These are phyloP conservation scores for Phytophthora sojae DNA, from an alignment of 352 stramenopile species.

Conservation along the genomic window DNA sequence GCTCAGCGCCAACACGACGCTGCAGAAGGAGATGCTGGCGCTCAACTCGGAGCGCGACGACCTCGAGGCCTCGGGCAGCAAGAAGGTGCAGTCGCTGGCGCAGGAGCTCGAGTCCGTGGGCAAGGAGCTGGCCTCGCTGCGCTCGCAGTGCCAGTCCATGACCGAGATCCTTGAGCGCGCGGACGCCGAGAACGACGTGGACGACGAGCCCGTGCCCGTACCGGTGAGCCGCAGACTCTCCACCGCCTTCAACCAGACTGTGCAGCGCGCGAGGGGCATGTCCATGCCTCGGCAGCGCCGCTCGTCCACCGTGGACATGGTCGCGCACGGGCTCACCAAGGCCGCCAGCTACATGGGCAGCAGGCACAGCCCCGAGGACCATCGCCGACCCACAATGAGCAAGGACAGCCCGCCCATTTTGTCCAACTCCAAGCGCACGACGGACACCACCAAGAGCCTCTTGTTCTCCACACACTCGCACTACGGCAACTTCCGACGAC, in stretches of 20 bases:
- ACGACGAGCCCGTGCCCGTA: conserved; percentile 27
- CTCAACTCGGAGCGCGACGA: conserved; percentile 59
- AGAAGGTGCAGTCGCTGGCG: conserved; percentile 54
- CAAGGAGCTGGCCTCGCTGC: conserved; percentile 47
- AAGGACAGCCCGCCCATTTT: conserved; percentile 46
- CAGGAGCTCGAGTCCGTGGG: conserved; percentile 56
- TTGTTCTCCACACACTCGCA: conserved; percentile 51
- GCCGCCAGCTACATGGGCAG: conserved; percentile 44
- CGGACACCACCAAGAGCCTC: conserved; percentile 45
- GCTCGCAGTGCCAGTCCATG: conserved; percentile 55
- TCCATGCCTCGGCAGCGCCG: conserved; percentile 41
- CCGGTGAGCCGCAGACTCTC: conserved; percentile 33
- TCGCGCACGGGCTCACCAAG: conserved; percentile 41
- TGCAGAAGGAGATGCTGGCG: conserved; percentile 68
- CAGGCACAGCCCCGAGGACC: conserved; percentile 16
- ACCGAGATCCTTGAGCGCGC: conserved; percentile 39
- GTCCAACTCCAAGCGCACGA: conserved; percentile 47
- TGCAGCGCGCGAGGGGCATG: conserved; percentile 40
- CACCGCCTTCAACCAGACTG: conserved; percentile 38
- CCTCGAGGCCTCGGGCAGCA: conserved; percentile 44
- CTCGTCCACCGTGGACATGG: conserved; percentile 40
- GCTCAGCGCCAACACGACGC: conserved; percentile 64
- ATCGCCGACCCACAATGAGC: conserved; percentile 37
- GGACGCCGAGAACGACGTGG: conserved; percentile 34
- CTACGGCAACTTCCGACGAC: conserved; percentile 60